Evolutionary conservation across 495 filamentous ascomycete genomes (phyloP).

Genomic region (Pyronema domesticum): DNA sequence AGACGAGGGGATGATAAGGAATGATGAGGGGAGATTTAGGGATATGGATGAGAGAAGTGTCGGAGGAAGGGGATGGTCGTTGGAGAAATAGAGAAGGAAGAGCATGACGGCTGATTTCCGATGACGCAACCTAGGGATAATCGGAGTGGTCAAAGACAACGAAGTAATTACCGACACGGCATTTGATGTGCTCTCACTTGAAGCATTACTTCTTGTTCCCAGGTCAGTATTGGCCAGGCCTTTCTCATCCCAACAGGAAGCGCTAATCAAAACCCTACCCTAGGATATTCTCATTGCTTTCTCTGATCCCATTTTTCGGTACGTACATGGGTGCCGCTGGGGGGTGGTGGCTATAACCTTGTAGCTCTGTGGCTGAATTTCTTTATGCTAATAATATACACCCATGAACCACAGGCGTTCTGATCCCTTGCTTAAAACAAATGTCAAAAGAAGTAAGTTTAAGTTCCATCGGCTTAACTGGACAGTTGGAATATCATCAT

Average conservation of each 20-base stretch:
- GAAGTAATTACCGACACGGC: conserved; percentile 49
- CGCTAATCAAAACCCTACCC: not conserved
- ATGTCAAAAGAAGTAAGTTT: conserved; percentile 96
- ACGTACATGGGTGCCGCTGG: conserved; percentile 32
- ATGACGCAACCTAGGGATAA: conserved; percentile 35
- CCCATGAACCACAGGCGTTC: conserved; percentile 16
- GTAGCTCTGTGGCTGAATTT: not conserved
- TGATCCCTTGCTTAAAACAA: conserved; percentile 75
- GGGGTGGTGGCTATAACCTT: too few relatives aligned
- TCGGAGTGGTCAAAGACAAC: conserved; percentile 50
- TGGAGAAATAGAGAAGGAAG: too few relatives aligned
- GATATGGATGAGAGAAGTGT: too few relatives aligned
- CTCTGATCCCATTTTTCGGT: conserved; percentile 81
- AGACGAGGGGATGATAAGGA: not conserved
- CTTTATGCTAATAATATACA: not conserved
- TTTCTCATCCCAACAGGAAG: not conserved
- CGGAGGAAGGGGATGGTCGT: too few relatives aligned
- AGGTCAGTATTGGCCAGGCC: conserved; percentile 31
- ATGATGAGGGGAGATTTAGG: too few relatives aligned
- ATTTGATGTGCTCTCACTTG: conserved; percentile 76
- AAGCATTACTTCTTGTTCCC: conserved; percentile 80
- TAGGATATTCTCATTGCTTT: conserved; percentile 71
- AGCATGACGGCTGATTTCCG: too few relatives aligned
- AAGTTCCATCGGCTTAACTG: too few relatives aligned
- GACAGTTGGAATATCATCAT: too few relatives aligned